These are phyloP conservation scores for Omphalotus olearius DNA, from an alignment of 1,284 basidiomycete species.

Conservation along the genomic window DNA sequence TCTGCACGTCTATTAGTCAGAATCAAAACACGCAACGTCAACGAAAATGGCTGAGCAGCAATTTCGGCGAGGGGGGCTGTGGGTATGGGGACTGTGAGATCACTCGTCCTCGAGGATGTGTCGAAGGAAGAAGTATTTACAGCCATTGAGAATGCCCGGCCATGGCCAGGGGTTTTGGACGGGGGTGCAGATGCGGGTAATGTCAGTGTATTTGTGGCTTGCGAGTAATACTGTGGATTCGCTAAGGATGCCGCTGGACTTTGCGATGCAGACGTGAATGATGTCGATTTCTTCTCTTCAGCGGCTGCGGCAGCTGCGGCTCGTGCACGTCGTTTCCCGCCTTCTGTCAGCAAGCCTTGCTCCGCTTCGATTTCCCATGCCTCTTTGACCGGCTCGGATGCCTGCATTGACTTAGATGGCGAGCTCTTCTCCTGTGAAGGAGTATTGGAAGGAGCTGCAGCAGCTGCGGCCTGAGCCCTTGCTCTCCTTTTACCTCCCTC, in stretches of 20 bases:
- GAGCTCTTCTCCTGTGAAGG: constrained; percentile 8
- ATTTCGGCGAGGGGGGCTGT: constrained; percentile 64
- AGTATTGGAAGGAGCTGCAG: constrained; percentile 18
- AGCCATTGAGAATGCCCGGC: constrained; percentile 59
- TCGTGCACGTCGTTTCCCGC: constrained; percentile 59
- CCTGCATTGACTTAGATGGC: constrained; percentile 16
- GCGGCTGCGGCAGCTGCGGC: constrained; percentile 38
- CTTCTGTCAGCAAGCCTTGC: constrained; percentile 66
- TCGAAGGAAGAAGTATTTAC: constrained; percentile 24
- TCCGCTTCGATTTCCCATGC: constrained; percentile 76
- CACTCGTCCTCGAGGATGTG: constrained; percentile 30
- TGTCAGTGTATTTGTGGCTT: not conserved
- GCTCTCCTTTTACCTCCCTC: constrained; percentile 19
- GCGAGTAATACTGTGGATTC: constrained; percentile 5
- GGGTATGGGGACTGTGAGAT: constrained; percentile 59
- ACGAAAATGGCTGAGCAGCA: constrained; percentile 53
- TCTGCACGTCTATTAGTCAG: constrained; percentile 67
- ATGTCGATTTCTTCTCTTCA: constrained; percentile 7
- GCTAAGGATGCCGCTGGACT: constrained; percentile 17
- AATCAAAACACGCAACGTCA: constrained; percentile 53
- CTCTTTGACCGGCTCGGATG: constrained; percentile 50
- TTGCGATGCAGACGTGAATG: constrained; percentile 2
- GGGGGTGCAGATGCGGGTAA: constrained; percentile 1
- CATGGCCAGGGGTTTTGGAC: constrained; percentile 29
- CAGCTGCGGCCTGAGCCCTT: constrained; percentile 17